Evolutionary conservation across 2,329 filamentous ascomycete species (phyloP), one percentile per base, ranked within the genome.

Genomic region (Raffaelea ambrosiae): DNA sequence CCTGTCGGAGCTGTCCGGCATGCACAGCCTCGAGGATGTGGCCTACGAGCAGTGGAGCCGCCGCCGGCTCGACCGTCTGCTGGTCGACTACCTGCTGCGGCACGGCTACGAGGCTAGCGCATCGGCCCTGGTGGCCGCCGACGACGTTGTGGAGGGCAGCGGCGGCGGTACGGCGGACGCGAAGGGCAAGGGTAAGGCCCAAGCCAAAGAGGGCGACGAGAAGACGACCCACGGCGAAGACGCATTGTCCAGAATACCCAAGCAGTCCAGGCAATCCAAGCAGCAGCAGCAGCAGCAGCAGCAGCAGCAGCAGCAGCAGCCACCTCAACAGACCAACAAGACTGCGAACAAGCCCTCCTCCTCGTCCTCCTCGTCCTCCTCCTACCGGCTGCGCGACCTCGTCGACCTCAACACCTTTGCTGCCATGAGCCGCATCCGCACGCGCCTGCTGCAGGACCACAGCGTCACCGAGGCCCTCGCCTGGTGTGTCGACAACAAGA

Each of bases 401-500:
- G 89, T 95, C 4, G 93, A 97, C 64, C 75, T 95, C 2, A 83
- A 89, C 44, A 91, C 89, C 0, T 97, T 97, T 65, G 79, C 86
- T 46, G 78, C 84, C 57, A 91, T 90, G 70, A 84, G 84, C 52
- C 77, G 76, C 50, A 88, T 97, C 55, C 81, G 88, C 50, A 75
- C 83, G 57, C 86, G 83, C 52, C 67, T 98, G 51, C 41, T 53
- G 69, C 49, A 78, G 40, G 73, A 74, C 36, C 81, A 83, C 29
- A 86, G 81, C 56, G 85, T 91, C 4, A 74, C 75, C 33, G 86
- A 94, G 58, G 90, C 89, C 20, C 66, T 98, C 47, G 78, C 81
- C 13, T 98, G 93, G 93, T 96, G 93, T 63, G 79, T 75, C 16
- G 91, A 97, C 59, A 95, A 96, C 65, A 93, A 94, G 66, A 90